phyloP scores from a whole-genome alignment of 106 monocot genomes.

The Dioscorea zingiberensis region DNA sequence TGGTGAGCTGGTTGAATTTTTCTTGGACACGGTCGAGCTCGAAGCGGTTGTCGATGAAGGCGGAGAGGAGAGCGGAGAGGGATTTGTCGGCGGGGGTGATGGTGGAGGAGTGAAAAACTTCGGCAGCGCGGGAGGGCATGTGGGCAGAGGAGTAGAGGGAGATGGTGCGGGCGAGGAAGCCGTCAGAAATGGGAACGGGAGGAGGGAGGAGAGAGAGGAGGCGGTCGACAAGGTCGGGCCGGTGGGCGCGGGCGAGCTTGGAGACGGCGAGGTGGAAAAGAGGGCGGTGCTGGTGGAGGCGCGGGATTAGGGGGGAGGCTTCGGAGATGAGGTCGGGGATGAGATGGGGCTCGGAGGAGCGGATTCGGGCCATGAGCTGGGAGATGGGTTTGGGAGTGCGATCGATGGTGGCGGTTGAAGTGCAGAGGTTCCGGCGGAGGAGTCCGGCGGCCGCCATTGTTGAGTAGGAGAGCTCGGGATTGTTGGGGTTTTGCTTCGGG shows the following conservation, averaged over 20 bases:
- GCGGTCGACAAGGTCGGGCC: slow-evolving; percentile 38
- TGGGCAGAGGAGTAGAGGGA: slow-evolving; percentile 46
- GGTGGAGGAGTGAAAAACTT: slow-evolving; percentile 10
- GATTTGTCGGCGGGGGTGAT: slow-evolving; percentile 31
- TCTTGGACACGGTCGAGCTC: slow-evolving; percentile 18
- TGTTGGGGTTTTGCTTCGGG: too few relatives aligned
- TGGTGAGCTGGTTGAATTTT: slow-evolving; percentile 22
- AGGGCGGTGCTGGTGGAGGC: slow-evolving; percentile 31
- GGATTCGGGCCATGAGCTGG: slow-evolving; percentile 29
- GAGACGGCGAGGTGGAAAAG: slow-evolving; percentile 26
- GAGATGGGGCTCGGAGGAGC: slow-evolving; percentile 32
- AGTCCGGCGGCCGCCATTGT: too few relatives aligned
- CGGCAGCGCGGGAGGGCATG: slow-evolving; percentile 41
- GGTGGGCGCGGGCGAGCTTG: slow-evolving; percentile 24
- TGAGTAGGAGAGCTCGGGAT: too few relatives aligned
- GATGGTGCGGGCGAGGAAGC: slow-evolving; percentile 50
- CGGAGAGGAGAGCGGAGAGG: slow-evolving; percentile 61
- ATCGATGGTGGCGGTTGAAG: too few relatives aligned
- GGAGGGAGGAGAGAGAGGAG: slow-evolving; percentile 25
- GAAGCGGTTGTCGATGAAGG: slow-evolving; percentile 31
- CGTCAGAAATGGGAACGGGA: slow-evolving; percentile 42
- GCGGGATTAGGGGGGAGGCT: slow-evolving; percentile 12
- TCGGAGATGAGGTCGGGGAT: slow-evolving; percentile 27
- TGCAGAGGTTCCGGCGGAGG: too few relatives aligned
- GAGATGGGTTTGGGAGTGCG: slow-evolving; percentile 1